These are phyloP conservation scores for Lycium ferocissimum DNA, from an alignment of 257 asterid species.

Conservation along the genomic window DNA sequence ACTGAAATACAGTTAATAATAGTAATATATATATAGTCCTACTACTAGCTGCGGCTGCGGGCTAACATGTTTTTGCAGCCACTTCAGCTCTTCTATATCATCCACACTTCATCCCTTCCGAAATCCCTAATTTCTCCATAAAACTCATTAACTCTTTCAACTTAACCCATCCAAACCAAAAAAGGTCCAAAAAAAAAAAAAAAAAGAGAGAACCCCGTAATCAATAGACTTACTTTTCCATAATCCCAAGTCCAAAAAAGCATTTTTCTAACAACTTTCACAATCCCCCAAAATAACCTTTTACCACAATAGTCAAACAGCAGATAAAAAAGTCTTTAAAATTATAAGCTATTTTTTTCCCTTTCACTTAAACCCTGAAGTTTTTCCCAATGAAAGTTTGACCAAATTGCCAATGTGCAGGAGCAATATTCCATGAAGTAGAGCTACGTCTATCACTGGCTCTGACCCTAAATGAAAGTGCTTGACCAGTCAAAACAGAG, in stretches of 20 bases:
- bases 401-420: conserved; percentile 79
- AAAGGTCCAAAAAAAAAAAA: neutral
- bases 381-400: conserved; percentile 83
- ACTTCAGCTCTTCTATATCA: conserved; percentile 60
- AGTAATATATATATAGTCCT: neutral
- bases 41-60: conserved; percentile 86
- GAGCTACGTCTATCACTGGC: conserved; percentile 77
- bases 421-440: conserved; percentile 80
- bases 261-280: conserved; percentile 12
- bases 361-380: conserved; percentile 58
- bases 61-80: conserved; percentile 75
- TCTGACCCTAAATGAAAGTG: conserved; percentile 73
- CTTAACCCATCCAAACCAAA: neutral
- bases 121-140: conserved; percentile 22
- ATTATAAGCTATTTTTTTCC: neutral
- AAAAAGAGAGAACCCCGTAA: conserved; percentile 36
- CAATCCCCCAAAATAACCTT: conserved; percentile 47
- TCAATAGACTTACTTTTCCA: conserved; percentile 30
- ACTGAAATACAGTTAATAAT: neutral
- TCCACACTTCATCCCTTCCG: conserved; percentile 19
- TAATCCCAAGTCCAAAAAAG: conserved; percentile 23
- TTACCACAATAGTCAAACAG: conserved; percentile 40
- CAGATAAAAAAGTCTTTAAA: neutral
- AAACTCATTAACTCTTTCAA: neutral
- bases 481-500: conserved; percentile 60